Percentiles rank a stretch among this genome's conserved stretches.
These are phyloP conservation scores for Parietaria judaica DNA, from an alignment of 306 rosid genomes.

Conservation along the genomic window DNA sequence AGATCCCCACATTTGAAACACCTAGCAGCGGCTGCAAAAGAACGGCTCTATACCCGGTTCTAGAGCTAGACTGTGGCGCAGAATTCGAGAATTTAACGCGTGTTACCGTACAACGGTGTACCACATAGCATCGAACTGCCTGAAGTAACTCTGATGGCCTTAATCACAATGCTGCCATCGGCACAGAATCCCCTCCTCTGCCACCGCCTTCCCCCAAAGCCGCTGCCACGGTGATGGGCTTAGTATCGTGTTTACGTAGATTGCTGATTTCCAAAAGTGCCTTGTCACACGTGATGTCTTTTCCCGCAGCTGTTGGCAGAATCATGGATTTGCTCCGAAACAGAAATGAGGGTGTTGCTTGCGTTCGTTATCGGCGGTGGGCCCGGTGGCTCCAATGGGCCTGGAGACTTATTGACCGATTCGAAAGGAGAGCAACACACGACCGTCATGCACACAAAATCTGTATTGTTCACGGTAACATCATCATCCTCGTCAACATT, in stretches of 20 bases:
- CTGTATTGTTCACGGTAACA: conserved; percentile 69
- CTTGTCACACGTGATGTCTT: conserved; percentile 90
- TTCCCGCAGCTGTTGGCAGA: conserved; percentile 99
- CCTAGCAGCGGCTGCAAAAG: conserved; percentile 85
- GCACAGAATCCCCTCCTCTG: conserved; percentile 83
- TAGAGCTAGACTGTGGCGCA: conserved; percentile 97
- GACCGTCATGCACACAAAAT: conserved; percentile 89
- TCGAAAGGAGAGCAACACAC: conserved; percentile 98
- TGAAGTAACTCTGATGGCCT: conserved; percentile 97
- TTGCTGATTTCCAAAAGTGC: conserved; percentile 88
- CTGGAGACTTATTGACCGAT: conserved; percentile 49
- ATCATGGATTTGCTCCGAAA: conserved; percentile 95
- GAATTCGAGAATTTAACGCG: conserved; percentile 99
- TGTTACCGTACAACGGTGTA: conserved; percentile 77
- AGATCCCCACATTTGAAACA: too few species aligned
- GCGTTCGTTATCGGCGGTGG: conserved; percentile 98
- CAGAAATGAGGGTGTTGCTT: conserved; percentile 97
- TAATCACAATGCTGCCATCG: conserved; percentile 98
- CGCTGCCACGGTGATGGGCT: conserved; percentile 98
- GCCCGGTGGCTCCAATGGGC: conserved; percentile 42
- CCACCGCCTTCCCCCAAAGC: conserved; percentile 99
- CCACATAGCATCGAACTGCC: conserved; percentile 85
- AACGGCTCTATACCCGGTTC: conserved; percentile 99
- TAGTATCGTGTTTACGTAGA: conserved; percentile 84
- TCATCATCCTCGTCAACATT: conserved; percentile 79